Evolutionary conservation across 2,329 filamentous ascomycete genomes (phyloP).

Genomic region (Alternaria brassicae): DNA sequence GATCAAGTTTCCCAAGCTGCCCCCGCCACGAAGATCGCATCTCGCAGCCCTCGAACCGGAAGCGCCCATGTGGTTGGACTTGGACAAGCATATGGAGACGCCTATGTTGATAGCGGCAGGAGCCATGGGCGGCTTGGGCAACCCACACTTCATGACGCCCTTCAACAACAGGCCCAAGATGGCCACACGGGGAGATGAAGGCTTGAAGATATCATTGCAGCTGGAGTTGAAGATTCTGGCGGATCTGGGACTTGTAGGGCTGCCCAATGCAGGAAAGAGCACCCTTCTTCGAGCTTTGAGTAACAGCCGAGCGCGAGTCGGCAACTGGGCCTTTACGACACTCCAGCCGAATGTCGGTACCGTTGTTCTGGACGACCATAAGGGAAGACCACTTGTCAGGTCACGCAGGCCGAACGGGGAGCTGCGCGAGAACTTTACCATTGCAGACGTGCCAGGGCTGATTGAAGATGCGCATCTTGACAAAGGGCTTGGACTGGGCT

Average conservation of each 20-base stretch:
- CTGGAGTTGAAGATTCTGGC: conserved; percentile 94
- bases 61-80: conserved; percentile 68
- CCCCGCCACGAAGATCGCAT: conserved; percentile 62
- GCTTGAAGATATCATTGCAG: conserved; percentile 79
- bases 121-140: conserved; percentile 87
- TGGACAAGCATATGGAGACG: conserved; percentile 74
- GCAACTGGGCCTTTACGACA: conserved; percentile 96
- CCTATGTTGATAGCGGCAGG: conserved; percentile 88
- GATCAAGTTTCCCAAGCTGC: conserved; percentile 65
- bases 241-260: conserved; percentile 90
- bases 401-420: conserved; percentile 56
- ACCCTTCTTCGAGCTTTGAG: conserved; percentile 87
- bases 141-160: conserved; percentile 87
- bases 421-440: conserved; percentile 80
- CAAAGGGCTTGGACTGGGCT: conserved; percentile 86
- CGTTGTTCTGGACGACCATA: conserved; percentile 87
- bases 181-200: conserved; percentile 83
- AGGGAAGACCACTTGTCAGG: conserved; percentile 70
- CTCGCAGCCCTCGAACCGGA: conserved; percentile 73
- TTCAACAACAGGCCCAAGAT: conserved; percentile 80
- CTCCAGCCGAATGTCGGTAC: conserved; percentile 95
- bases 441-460: conserved; percentile 94
- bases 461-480: conserved; percentile 93
- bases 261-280: conserved; percentile 96
- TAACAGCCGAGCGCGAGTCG: conserved; percentile 86